Evolutionary conservation across 75 land plant genomes (phyloP), one percentile per base, ranked within the genome.

Genomic region (Isoetes taiwanensis): DNA sequence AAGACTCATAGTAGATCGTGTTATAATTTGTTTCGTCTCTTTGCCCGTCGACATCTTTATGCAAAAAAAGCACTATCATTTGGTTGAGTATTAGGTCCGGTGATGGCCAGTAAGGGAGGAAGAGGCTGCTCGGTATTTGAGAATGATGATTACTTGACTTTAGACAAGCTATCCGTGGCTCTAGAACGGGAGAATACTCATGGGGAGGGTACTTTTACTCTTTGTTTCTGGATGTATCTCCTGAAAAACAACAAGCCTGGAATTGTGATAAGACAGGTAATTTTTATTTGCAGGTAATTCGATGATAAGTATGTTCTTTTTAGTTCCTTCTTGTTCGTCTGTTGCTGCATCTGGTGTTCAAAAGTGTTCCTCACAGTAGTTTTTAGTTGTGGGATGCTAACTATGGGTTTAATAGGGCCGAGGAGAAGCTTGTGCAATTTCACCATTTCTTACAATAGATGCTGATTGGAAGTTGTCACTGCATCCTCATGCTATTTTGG

Each of bases 221-320:
- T 85, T 30, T 82, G 86, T 65, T 64, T 85, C 27, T 85, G 90
- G 90, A 63, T 85, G 59, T 82, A 85, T 52, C 66, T 84, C 30
- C 41, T 74, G 26, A 74, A 71, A 54, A 58, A 57, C 46, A 64
- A 55, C 63, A 64, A 57, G 32, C 16, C 63, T 19, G 74, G 68
- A 30, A 31, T 64, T 34, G 30, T 72, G 20, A 69, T 74, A n/a
- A 35, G 63, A 5, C 74, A 69, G 77, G 77, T 71, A 11, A 25
- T 24, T 52, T 31, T 52, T 54, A n/a, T 3, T n/a, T n/a, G n/a
- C n/a, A n/a, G n/a, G n/a, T n/a, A n/a, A n/a, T n/a, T n/a, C n/a
- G n/a, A n/a, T n/a, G n/a, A n/a, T n/a, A n/a, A n/a, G n/a, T n/a
- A n/a, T 62, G 30, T 65, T 14, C 8, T 59, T 8, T 8, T n/a